Conservation (phyloP, 2,329 filamentous ascomycete species). For the Cercospora janseana region DNA sequence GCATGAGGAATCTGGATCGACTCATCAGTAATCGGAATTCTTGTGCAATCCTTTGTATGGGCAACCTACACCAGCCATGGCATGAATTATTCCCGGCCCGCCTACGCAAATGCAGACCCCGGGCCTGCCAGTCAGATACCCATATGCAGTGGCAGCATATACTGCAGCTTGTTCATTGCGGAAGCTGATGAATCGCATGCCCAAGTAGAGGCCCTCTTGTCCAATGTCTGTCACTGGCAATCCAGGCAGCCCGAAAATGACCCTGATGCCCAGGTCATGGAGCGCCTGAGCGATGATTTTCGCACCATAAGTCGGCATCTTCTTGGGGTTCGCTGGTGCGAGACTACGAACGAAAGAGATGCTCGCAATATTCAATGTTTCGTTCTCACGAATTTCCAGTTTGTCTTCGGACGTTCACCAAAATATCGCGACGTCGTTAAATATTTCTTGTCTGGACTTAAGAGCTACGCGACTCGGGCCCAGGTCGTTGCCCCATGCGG, state of each 20-base stretch:
- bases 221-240: slow-evolving; percentile 58
- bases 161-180: slow-evolving; percentile 59
- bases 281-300: slow-evolving; percentile 51
- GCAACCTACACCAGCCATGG: slow-evolving; percentile 54
- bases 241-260: slow-evolving; percentile 56
- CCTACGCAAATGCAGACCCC: slow-evolving; percentile 60
- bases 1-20: slow-evolving; percentile 36
- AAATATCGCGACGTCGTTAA: no score
- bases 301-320: slow-evolving; percentile 44
- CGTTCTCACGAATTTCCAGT: no score
- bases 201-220: slow-evolving; percentile 56
- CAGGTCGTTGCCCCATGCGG: background rate
- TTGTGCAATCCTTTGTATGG: background rate
- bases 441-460: no score
- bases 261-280: slow-evolving; percentile 49
- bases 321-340: no score
- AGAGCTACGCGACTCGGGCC: no score
- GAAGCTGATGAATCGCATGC: slow-evolving; percentile 59
- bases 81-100: slow-evolving; percentile 58
- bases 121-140: slow-evolving; percentile 56
- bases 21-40: background rate
- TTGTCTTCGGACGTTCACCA: no score
- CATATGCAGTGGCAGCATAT: slow-evolving; percentile 59
- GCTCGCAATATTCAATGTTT: no score
- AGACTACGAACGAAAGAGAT: no score